Evolutionary conservation across 2,329 filamentous ascomycete genomes (phyloP), one percentile per base, ranked within the genome.

Genomic region (Gyromitra esculenta): DNA sequence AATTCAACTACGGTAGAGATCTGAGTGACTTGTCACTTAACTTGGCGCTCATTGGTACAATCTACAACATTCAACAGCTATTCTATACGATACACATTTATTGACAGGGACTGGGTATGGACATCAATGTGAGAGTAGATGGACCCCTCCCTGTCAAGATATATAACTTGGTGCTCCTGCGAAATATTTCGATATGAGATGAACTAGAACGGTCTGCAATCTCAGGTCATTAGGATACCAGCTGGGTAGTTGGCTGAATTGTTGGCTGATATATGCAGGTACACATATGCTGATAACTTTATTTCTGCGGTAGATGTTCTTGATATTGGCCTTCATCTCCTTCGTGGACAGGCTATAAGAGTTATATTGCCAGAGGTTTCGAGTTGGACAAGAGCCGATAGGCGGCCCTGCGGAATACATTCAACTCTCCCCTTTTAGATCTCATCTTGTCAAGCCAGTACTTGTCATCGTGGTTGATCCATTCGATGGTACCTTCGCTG

Each of bases 121-220:
- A 39, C 57, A 64, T 60, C 56, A 25, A 37, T 25, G 37, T 37
- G 5, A 25, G 15, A n/a, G 2, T 18, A 57, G 31, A 57, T 57
- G 5, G 5, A 31, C 25, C 25, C 25, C 25, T 31, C 25, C 31
- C n/a, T 39, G 45, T n/a, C n/a, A 52, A 37, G 57, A 25, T 52
- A 7, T 52, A 7, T 52, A 37, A 15, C 45, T 15, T 65, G n/a
- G 13, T n/a, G 1, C 25, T 54, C 63, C 63, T 65, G 39, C 31
- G 21, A 54, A 35, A 41, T 39, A 18, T 37, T 50, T 65, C 15
- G 50, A 57, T 67, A 67, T 67, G 50, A 67, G 65, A 68, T 68
- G 65, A 21, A 56, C 39, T 31, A 35, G 39, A n/a, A 35, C 7
- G 15, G 13, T 41, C n/a, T 66, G 48, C 31, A 54, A 54, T 43